Evolutionary conservation across 2,329 filamentous ascomycete genomes (phyloP), one percentile per base, ranked within the genome.

Genomic region (Rhynchosporium graminicola): DNA sequence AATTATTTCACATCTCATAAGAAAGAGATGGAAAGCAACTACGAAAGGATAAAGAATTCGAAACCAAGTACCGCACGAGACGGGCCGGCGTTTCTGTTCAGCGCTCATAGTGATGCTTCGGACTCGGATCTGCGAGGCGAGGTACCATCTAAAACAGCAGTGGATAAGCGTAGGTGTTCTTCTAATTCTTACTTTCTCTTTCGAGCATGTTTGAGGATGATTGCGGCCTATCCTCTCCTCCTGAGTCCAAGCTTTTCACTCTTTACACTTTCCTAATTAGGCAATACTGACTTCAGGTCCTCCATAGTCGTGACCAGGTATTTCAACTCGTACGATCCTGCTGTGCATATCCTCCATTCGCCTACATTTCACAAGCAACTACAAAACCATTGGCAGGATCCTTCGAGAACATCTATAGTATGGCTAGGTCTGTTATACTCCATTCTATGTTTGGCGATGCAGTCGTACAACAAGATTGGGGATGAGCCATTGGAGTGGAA

Each of bases 1-100:
- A 93, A 89, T 69, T 97, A 95, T 77, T 98, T 96, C 71, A 78
- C 79, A 20, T 86, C 83, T 42, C 92, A 97, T 77, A 96, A 95
- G 75, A 93, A 95, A 73, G 92, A 97, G 68, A 82, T 94, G 63
- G 91, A 96, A 73, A 87, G 87, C 63, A 92, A 93, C 69, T 87
- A 91, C 69, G 87, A 90, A 70, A 89, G 87, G 70, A 87, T 96
- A 57, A 84, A 88, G 73, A 85, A 85, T 50, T 85, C 85, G 45
- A 91, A 89, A 70, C 82, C 87, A 15, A 78, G 78, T 33, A 78
- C 80, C 2, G 82, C 84, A 33, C 79, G 78, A 43, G 85, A 87
- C 62, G 90, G 89, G 1, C 90, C 90, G 1, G 88, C 90, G 0
- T 88, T 97, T 67, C 79, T 98, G 9, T 88, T 96, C 66, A 91